phyloP scores from a whole-genome alignment of 2,329 filamentous ascomycete genomes.

The Metarhizium brunneum region DNA sequence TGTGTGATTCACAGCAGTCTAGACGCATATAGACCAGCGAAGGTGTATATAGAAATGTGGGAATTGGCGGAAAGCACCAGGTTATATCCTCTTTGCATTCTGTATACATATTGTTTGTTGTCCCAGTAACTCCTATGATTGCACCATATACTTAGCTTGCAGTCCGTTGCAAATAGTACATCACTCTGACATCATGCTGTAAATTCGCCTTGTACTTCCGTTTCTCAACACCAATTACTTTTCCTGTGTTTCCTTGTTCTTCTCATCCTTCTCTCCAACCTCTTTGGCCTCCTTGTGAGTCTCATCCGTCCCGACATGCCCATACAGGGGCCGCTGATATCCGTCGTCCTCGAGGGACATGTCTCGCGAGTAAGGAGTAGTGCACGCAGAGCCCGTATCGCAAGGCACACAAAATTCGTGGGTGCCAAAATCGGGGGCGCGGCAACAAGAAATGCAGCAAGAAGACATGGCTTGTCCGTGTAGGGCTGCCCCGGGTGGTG shows the following conservation, averaged over 20 bases:
- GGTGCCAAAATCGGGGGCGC: constrained; percentile 18
- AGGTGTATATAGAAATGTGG: not conserved
- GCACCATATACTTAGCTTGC: not conserved
- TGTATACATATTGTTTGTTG: not conserved
- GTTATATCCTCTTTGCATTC: not conserved
- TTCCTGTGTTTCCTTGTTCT: not conserved
- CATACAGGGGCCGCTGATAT: not conserved
- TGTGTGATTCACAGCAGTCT: constrained; percentile 13
- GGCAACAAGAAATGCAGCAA: constrained; percentile 24
- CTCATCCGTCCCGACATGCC: not conserved
- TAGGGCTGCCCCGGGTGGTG: too few relatives aligned
- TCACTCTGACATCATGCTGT: not conserved
- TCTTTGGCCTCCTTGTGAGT: not conserved
- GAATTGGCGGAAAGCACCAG: not conserved
- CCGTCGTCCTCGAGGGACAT: not conserved
- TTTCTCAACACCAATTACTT: not conserved
- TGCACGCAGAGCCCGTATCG: constrained; percentile 15
- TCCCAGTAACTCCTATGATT: not conserved
- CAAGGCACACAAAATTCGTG: constrained; percentile 23
- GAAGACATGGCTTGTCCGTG: not conserved
- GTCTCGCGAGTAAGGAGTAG: not conserved
- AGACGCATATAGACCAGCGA: not conserved
- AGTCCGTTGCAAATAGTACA: not conserved
- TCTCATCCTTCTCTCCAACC: not conserved
- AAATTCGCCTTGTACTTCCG: not conserved